phyloP scores from a whole-genome alignment of 2,329 filamentous ascomycete species.

The Colletotrichum paranaense region DNA sequence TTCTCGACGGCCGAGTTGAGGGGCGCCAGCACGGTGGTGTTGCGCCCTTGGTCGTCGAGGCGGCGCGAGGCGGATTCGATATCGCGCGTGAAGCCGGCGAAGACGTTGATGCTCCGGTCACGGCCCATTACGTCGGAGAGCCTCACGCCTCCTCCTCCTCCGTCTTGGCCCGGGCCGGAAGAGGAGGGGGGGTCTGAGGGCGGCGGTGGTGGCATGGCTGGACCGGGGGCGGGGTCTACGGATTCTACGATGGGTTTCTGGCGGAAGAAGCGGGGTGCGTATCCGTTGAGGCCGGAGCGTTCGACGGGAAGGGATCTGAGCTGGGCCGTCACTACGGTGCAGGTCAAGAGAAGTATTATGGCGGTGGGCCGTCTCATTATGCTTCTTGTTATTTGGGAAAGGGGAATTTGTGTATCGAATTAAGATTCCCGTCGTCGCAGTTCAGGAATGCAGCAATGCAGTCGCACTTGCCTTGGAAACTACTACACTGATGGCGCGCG shows the following conservation, averaged over 20 bases:
- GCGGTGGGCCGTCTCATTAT: constrained; percentile 32
- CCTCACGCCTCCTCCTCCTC: constrained; percentile 59
- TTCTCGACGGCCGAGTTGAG: constrained; percentile 83
- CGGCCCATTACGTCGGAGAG: constrained; percentile 88
- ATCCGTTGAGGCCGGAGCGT: constrained; percentile 13
- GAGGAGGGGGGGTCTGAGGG: constrained; percentile 38
- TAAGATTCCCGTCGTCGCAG: neutral
- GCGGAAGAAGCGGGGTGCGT: constrained; percentile 23
- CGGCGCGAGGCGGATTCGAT: constrained; percentile 75
- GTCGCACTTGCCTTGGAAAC: constrained; percentile 1
- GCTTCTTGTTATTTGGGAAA: neutral
- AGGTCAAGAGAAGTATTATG: constrained; percentile 24
- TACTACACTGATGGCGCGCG: neutral
- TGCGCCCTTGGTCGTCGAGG: constrained; percentile 73
- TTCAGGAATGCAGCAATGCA: neutral
- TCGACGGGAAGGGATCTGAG: constrained; percentile 26
- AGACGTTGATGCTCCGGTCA: constrained; percentile 83
- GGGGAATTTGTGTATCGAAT: neutral
- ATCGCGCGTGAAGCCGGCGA: constrained; percentile 83
- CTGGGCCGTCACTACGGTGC: constrained; percentile 27
- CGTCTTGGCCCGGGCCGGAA: constrained; percentile 48
- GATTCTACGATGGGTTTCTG: constrained; percentile 33
- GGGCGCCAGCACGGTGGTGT: constrained; percentile 89
- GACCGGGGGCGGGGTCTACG: constrained; percentile 35
- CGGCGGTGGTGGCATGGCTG: constrained; percentile 40